Evolutionary conservation across 164 flowering plant species (phyloP).

Genomic region (Dillenia suffruticosa): DNA sequence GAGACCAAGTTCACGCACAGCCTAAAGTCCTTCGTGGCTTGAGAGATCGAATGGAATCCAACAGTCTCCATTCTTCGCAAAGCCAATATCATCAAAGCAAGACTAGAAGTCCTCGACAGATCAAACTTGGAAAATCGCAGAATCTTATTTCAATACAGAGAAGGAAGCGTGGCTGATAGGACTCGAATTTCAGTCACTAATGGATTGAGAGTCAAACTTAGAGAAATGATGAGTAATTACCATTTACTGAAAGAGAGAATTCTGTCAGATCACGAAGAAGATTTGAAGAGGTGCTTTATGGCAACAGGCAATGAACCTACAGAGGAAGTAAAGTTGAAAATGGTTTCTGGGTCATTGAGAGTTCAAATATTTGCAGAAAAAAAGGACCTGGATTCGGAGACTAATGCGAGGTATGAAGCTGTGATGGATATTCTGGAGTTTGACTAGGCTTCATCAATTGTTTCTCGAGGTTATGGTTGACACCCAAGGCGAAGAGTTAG

Average conservation of each 20-base stretch:
- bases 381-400: conserved; percentile 31
- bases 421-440: conserved; percentile 59
- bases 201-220: conserved; percentile 55
- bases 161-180: conserved; percentile 57
- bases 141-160: conserved; percentile 22
- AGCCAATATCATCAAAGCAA: conserved; percentile 48
- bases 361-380: conserved; percentile 30
- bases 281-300: conserved; percentile 43
- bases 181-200: conserved; percentile 55
- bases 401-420: conserved; percentile 57
- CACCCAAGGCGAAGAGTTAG: conserved; percentile 59
- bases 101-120: conserved; percentile 52
- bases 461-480: conserved; percentile 77
- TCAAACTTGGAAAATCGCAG: conserved; percentile 41
- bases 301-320: conserved; percentile 44
- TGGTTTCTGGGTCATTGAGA: conserved; percentile 30
- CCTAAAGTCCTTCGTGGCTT: conserved; percentile 60
- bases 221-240: conserved; percentile 63
- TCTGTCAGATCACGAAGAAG: conserved; percentile 45
- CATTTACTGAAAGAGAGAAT: conserved; percentile 51
- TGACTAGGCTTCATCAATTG: conserved; percentile 68
- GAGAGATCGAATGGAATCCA: conserved; percentile 67
- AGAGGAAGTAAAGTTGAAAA: conserved; percentile 43
- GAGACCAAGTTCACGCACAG: conserved; percentile 63
- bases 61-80: conserved; percentile 55